phyloP scores from a whole-genome alignment of 345 rosid species.

The Eucalyptus polybractea region DNA sequence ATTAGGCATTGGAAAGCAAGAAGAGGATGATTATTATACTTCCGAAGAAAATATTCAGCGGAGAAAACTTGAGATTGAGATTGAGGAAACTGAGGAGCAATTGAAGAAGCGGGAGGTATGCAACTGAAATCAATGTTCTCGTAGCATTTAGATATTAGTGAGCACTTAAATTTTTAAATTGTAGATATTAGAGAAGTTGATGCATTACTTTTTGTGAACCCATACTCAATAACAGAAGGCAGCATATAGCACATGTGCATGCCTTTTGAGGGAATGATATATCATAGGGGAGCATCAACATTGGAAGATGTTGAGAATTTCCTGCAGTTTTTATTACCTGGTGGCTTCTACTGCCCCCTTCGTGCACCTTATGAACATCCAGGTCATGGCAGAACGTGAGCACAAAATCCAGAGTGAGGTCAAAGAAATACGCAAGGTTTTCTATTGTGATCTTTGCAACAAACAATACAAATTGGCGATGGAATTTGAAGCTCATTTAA shows the following conservation, averaged over 20 bases:
- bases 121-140: not conserved
- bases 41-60: conserved; percentile 95
- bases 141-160: conserved; percentile 3
- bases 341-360: conserved; percentile 99
- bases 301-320: conserved; percentile 76
- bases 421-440: conserved; percentile 84
- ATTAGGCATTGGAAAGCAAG: conserved; percentile 94
- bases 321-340: conserved; percentile 99
- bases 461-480: conserved; percentile 93
- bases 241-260: conserved; percentile 60
- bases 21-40: conserved; percentile 93
- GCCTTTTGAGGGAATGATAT: conserved; percentile 67
- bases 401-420: conserved; percentile 96
- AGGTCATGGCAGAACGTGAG: conserved; percentile 99
- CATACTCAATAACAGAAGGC: conserved; percentile 57
- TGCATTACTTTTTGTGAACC: conserved; percentile 50
- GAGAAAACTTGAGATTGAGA: conserved; percentile 75
- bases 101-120: conserved; percentile 98
- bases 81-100: conserved; percentile 83
- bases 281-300: conserved; percentile 69
- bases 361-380: conserved; percentile 99
- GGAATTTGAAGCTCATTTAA: conserved; percentile 92
- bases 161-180: not conserved
- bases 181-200: conserved; percentile 37
- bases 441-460: conserved; percentile 92